Evolutionary conservation across 2,329 filamentous ascomycete genomes (phyloP), one percentile per base, ranked within the genome.

Genomic region (Talaromyces sp.): DNA sequence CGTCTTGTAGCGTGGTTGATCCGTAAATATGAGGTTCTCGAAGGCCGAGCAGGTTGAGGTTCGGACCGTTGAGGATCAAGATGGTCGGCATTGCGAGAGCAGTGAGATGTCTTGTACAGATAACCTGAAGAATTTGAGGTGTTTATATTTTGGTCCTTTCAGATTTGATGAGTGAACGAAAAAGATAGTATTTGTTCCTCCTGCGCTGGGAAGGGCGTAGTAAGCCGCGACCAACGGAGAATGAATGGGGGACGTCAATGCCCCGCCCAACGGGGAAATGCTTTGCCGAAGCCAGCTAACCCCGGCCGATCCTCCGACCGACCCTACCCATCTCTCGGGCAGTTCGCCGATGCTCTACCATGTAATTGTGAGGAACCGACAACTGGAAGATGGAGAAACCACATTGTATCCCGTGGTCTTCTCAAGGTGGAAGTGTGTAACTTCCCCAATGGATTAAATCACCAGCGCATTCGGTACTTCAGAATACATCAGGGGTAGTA

Each of bases 1-100:
- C 82, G 67, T 90, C 84, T 21, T 79, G 58, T 12, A 93, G 85
- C 0, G 89, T 91, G 0, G 86, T 86, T 65, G 79, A 81, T 71
- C 90, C 90, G 78, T 93, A 92, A 69, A 91, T 83, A 31, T 86
- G 78, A 16, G 90, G 89, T 73, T 93, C 89, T 23, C 90, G 83
- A 12, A 85, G 88, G 39, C 90, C 90, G 33, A 93, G 83, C 57
- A 93, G 86, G 77, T 92, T 92, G 69, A 93, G 87, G 74, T 93
- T 93, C 35, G 89, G 89, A n/a, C 90, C 89, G 75, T 92, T 92
- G 79, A 92, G 86, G 67, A 92, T 81, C 68, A 92, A 86, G 71
- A 92, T 86, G 56, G 73, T 72, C 2, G 63, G 59, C 63, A 64
- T 64, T 18, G 44, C 35, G n/a, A 37, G n/a, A 23, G 31, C 33